Percentiles rank a stretch among this genome's conserved stretches.
Conservation (phyloP, 1,139 yeast species). For the Geotrichum fermentans region DNA sequence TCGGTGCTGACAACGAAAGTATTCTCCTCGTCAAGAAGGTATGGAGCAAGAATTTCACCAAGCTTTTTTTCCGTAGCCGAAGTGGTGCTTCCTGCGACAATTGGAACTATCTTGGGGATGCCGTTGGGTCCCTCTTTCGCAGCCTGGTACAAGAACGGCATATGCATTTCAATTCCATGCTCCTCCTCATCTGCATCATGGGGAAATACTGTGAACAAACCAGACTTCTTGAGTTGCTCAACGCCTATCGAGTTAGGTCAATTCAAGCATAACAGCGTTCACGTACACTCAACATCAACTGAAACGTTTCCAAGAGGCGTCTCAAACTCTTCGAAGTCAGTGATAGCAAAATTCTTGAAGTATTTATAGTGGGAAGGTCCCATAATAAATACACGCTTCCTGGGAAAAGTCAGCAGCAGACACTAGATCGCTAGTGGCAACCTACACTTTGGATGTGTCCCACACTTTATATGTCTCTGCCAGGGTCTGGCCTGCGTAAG, state of each 20-base stretch:
- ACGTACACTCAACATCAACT: constrained; percentile 50
- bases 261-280: neutral
- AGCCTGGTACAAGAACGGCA: constrained; percentile 62
- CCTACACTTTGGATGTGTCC: constrained; percentile 49
- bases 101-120: constrained; percentile 57
- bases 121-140: constrained; percentile 40
- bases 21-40: constrained; percentile 51
- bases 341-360: constrained; percentile 56
- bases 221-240: constrained; percentile 36
- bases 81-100: constrained; percentile 67
- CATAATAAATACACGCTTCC: constrained; percentile 65
- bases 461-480: constrained; percentile 73
- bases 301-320: constrained; percentile 78
- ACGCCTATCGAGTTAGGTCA: constrained; percentile 9
- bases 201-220: constrained; percentile 54
- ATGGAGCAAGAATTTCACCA: constrained; percentile 50
- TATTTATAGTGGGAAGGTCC: constrained; percentile 97
- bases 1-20: constrained; percentile 83
- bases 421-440: too few species aligned
- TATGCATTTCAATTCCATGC: constrained; percentile 93
- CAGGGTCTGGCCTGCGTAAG: constrained; percentile 72
- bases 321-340: constrained; percentile 52
- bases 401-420: constrained; percentile 21
- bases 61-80: constrained; percentile 44
- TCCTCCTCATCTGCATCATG: constrained; percentile 69